Base-by-base conservation (phyloP, 768 basidiomycete genomes). In the Rhodotorula diobovata region DNA sequence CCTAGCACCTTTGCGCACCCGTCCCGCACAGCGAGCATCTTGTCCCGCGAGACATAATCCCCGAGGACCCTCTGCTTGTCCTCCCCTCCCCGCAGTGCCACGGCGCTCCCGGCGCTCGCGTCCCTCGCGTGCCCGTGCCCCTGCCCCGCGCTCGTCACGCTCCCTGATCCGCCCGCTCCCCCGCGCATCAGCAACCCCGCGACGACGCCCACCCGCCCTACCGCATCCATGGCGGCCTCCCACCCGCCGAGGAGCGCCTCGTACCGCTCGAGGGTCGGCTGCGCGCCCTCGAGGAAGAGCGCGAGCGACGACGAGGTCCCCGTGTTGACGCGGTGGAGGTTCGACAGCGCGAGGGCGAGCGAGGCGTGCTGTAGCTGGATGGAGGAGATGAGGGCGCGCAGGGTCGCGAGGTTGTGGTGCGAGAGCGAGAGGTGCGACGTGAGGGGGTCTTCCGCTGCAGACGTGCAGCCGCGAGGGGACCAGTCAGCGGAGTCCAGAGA, bases 21-120 rank as follows among this genome's bases (percentile, higher is more conserved):
- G 41, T 76, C 73, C 30, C 67, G 53, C 30, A 78, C 78, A 0
- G 69, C 74, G 15, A 75, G 59, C 75, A 78, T 77, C 67, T 78
- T 78, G 20, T 76, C 75, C 32, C 58, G 59, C 20, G 59, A 63
- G 23, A 78, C 76, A 46, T 76, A 78, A 37, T 78, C 78, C 14
- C 68, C 71, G 46, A 78, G 46, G 25, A 60, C 58, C 28, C 76
- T 54, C 60, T 78, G 74, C 67, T 73, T 78, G 32, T 70, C 70
- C 18, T 51, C 59, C 16, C 30, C 25, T 51, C 59, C 16, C 21
- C 32, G 2, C 20, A n/a, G n/a, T 30, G 48, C 46, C 20, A 35
- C 45, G 8, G 41, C 41, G 23, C 56, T 63, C 15, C 45, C 55
- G 23, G 63, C 46, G 28, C 67, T 67, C 6, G 25, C 68, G 54